These are phyloP conservation scores for Sphagnum contortum DNA, from an alignment of 225 moss, liverwort and hornwort genomes.

Conservation along the genomic window DNA sequence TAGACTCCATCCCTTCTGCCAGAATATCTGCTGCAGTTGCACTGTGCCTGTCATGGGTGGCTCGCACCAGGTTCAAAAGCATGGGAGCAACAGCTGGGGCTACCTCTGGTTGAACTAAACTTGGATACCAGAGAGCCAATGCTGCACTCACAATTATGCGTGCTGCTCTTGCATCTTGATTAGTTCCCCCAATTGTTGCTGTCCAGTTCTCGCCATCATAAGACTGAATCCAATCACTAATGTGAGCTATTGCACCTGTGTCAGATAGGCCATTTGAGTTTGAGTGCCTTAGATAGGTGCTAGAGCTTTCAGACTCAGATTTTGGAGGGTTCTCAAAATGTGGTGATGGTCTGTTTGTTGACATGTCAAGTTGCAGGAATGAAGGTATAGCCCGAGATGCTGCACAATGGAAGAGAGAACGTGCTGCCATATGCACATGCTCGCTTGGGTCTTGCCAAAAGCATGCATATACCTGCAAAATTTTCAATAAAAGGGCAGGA, in stretches of 20 bases:
- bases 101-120: conserved; percentile 6
- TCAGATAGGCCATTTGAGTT: not conserved
- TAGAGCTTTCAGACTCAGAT: not conserved
- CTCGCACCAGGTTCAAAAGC: conserved; percentile 7
- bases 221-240: conserved; percentile 4
- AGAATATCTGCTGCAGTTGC: conserved; percentile 9
- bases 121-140: conserved; percentile 10
- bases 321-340: not conserved
- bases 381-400: conserved; percentile 6
- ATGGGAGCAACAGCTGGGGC: conserved; percentile 5
- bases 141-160: conserved; percentile 7
- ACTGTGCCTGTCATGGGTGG: conserved; percentile 7
- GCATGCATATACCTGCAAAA: conserved; percentile 5
- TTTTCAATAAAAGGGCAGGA: not conserved
- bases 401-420: conserved; percentile 12
- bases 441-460: conserved; percentile 13
- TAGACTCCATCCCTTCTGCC: conserved; percentile 11
- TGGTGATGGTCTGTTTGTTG: not conserved
- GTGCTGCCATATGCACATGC: conserved; percentile 12
- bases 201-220: conserved; percentile 7
- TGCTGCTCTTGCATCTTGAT: conserved; percentile 8
- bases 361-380: not conserved
- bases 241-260: not conserved
- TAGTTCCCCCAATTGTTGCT: conserved; percentile 2
- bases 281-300: not conserved